These are phyloP conservation scores for Ophiostoma quercus DNA, from an alignment of 2,329 filamentous ascomycete species.

Conservation along the genomic window DNA sequence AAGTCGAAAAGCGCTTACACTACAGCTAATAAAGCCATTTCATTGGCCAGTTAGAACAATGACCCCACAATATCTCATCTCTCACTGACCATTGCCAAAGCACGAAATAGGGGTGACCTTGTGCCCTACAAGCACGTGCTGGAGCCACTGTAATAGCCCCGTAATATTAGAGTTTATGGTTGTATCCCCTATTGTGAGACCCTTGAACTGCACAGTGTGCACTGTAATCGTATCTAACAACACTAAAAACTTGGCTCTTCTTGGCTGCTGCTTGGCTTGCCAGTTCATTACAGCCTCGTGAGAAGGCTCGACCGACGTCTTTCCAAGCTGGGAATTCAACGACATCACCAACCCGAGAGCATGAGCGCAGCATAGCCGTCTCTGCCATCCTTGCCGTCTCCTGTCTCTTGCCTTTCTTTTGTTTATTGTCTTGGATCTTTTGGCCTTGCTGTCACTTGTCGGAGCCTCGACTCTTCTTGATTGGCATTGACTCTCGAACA, in stretches of 20 bases:
- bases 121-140: conserved; percentile 3
- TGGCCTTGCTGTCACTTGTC: neutral
- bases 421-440: neutral
- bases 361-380: neutral
- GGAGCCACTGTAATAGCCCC: neutral
- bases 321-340: neutral
- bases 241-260: neutral
- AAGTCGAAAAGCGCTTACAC: no score
- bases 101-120: conserved; percentile 6
- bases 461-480: neutral
- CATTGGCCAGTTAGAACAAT: neutral
- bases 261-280: neutral
- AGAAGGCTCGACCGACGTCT: neutral
- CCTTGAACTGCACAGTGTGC: neutral
- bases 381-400: neutral
- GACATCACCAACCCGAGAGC: neutral
- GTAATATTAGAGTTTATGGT: neutral
- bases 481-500: neutral
- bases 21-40: neutral
- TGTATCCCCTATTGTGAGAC: neutral
- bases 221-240: neutral
- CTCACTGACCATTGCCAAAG: neutral
- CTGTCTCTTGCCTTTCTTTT: neutral
- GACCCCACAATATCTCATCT: neutral
- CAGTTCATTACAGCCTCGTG: neutral